Conservation (phyloP, 2,329 filamentous ascomycete species). For the Beauveria sp. region DNA sequence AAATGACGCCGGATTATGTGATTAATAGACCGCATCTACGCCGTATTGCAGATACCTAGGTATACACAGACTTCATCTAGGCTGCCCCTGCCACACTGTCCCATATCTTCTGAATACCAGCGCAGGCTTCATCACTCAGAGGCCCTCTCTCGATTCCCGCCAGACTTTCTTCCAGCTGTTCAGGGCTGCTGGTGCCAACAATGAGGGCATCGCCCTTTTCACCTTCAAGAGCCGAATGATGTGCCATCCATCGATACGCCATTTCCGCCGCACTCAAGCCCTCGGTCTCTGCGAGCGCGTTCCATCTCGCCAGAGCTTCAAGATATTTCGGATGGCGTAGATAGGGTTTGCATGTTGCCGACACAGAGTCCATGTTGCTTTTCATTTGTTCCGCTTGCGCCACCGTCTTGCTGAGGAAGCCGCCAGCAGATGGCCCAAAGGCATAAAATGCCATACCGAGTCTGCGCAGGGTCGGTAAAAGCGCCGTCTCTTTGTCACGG, state of each 20-base stretch:
- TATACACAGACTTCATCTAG: neutral
- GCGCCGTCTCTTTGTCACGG: slow-evolving; percentile 12
- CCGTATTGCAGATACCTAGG: no score
- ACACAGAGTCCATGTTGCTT: neutral
- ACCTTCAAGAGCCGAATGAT: slow-evolving; percentile 5
- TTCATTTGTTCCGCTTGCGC: slow-evolving; percentile 11
- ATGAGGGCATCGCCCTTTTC: neutral
- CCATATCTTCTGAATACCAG: slow-evolving; percentile 12
- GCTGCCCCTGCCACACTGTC: neutral
- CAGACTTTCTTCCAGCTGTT: slow-evolving; percentile 5
- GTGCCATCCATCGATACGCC: slow-evolving; percentile 5
- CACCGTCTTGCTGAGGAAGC: slow-evolving; percentile 14
- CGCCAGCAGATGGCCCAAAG: slow-evolving; percentile 14
- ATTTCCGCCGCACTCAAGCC: slow-evolving; percentile 11
- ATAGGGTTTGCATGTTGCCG: slow-evolving; percentile 14
- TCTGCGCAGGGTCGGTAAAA: slow-evolving; percentile 12
- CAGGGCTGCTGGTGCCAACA: neutral
- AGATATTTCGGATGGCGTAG: slow-evolving; percentile 8
- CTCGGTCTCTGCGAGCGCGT: slow-evolving; percentile 11
- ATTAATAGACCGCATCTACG: no score
- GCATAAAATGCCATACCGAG: slow-evolving; percentile 15
- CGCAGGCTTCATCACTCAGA: slow-evolving; percentile 10
- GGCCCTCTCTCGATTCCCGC: slow-evolving; percentile 7
- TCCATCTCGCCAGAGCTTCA: slow-evolving; percentile 11
- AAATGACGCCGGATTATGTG: no score